phyloP scores from a whole-genome alignment of 116 monocot genomes.

The Iris pallida region DNA sequence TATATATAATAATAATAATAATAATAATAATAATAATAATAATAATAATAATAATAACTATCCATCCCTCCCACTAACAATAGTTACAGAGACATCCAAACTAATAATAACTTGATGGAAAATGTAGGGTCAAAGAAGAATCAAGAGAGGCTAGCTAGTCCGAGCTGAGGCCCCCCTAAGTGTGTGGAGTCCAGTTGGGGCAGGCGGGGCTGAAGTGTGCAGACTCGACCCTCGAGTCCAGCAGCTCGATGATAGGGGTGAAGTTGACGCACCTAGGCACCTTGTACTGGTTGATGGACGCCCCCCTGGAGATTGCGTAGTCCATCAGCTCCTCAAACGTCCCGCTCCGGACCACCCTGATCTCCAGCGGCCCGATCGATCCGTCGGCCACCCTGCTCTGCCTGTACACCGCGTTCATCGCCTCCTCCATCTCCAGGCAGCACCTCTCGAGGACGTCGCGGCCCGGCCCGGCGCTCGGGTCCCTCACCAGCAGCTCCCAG shows the following conservation, averaged over 20 bases:
- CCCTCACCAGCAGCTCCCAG: constrained; percentile 56
- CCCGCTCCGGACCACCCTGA: constrained; percentile 46
- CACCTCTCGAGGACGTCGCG: constrained; percentile 33
- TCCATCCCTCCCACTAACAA: no score
- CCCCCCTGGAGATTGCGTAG: constrained; percentile 61
- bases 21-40: no score
- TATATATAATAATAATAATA: no score
- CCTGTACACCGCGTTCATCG: constrained; percentile 61
- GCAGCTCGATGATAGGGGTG: constrained; percentile 58
- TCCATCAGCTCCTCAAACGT: constrained; percentile 84
- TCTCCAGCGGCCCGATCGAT: constrained; percentile 70
- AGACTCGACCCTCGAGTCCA: constrained; percentile 49
- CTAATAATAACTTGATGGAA: no score
- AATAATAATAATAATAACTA: no score
- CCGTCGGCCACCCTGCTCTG: constrained; percentile 62
- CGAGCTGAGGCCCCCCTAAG: background rate
- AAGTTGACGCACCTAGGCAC: constrained; percentile 63
- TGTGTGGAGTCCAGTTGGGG: constrained; percentile 43
- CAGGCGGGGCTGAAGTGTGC: constrained; percentile 46
- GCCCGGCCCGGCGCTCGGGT: background rate
- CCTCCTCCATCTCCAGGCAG: constrained; percentile 65
- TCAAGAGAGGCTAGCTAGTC: no score
- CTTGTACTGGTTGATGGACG: constrained; percentile 84
- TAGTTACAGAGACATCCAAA: no score
- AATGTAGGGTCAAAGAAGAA: no score